Percentiles rank a stretch among this genome's conserved stretches.
Evolutionary conservation across 1,139 yeast species (phyloP).

Genomic region (Blastobotrys capitulatus): DNA sequence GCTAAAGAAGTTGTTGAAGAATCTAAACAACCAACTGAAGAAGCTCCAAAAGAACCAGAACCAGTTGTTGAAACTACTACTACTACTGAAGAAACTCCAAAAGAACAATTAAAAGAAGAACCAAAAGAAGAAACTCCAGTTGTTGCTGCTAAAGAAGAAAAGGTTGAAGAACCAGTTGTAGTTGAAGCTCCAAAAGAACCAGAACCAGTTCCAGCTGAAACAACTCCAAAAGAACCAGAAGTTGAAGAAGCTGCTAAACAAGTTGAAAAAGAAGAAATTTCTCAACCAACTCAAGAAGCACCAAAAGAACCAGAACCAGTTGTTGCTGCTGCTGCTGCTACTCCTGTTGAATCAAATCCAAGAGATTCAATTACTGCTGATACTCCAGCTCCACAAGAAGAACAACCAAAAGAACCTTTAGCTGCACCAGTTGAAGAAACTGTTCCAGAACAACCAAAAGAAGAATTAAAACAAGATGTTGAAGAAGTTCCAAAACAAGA

Average conservation of each 20-base stretch:
- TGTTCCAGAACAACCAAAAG: conserved; percentile 1
- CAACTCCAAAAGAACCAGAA: no score
- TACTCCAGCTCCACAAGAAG: background rate
- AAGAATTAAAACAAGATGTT: conserved; percentile 1
- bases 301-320: conserved; percentile 2
- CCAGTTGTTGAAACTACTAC: background rate
- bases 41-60: conserved; percentile 3
- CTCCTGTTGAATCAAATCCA: background rate
- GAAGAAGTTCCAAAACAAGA: background rate
- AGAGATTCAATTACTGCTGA: background rate
- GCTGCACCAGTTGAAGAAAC: background rate
- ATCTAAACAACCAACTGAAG: conserved; percentile 4
- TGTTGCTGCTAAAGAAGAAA: conserved; percentile 4
- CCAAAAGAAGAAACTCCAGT: background rate
- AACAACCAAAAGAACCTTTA: conserved; percentile 1
- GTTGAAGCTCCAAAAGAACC: conserved; percentile 6
- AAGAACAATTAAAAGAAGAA: background rate
- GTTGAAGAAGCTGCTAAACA: background rate
- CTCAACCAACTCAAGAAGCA: conserved; percentile 4
- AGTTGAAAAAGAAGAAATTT: conserved; percentile 3
- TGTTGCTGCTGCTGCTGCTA: background rate
- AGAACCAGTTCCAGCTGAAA: conserved; percentile 1
- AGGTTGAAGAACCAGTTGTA: background rate
- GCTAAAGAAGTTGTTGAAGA: conserved; percentile 8
- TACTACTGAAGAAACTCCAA: background rate